These are phyloP conservation scores for Strigomonas oncopelti DNA, from an alignment of 208 protist genomes.

Conservation along the genomic window DNA sequence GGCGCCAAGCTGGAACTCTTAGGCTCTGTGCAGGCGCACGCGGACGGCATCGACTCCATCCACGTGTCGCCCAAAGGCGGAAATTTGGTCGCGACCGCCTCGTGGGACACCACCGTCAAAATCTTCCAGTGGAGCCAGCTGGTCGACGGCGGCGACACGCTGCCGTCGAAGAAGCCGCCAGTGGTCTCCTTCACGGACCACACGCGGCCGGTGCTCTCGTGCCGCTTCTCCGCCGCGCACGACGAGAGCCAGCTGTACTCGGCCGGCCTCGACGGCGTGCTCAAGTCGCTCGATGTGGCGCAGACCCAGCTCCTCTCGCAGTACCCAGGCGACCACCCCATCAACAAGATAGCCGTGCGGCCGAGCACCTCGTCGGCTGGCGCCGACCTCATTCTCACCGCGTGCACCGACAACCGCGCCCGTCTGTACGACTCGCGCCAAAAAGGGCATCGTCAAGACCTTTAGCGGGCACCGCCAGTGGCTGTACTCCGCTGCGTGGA, in stretches of 20 bases:
- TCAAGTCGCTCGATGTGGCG: constrained; percentile 67
- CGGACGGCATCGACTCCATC: constrained; percentile 65
- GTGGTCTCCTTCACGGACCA: constrained; percentile 77
- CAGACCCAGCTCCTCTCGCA: constrained; percentile 36
- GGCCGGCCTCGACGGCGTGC: constrained; percentile 63
- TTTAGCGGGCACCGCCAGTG: constrained; percentile 81
- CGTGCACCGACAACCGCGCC: constrained; percentile 79
- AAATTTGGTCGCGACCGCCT: constrained; percentile 49
- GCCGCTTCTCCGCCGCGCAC: constrained; percentile 55
- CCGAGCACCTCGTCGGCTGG: constrained; percentile 24
- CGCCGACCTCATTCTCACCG: constrained; percentile 62
- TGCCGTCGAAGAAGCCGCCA: constrained; percentile 57
- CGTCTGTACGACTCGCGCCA: constrained; percentile 76
- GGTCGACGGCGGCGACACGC: constrained; percentile 22
- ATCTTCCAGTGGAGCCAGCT: constrained; percentile 58
- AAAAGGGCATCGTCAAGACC: constrained; percentile 40
- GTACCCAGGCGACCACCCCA: constrained; percentile 62
- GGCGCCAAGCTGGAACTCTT: constrained; percentile 38
- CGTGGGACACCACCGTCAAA: constrained; percentile 80
- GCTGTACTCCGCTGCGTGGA: constrained; percentile 75
- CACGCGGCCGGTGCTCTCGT: constrained; percentile 66
- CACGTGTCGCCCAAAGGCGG: constrained; percentile 57
- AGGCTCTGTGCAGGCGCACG: constrained; percentile 53
- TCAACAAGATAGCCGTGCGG: constrained; percentile 58
- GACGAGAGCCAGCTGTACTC: constrained; percentile 52